These are phyloP conservation scores for Dictyostelium citrinum DNA, from an alignment of 78 protist species.

Conservation along the genomic window DNA sequence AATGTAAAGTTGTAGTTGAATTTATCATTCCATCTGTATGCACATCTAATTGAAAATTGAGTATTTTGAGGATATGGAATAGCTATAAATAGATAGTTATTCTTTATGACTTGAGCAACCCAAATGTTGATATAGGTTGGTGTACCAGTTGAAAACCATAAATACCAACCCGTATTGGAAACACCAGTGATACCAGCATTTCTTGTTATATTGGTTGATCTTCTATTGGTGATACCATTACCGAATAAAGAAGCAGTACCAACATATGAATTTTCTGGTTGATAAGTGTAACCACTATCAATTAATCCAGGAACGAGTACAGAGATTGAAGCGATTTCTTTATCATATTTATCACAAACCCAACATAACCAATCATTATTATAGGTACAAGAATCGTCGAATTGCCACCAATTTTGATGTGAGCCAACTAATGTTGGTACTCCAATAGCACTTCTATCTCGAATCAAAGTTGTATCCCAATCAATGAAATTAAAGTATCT, in stretches of 20 bases:
- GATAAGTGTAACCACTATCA: neutral
- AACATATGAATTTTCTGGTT: neutral
- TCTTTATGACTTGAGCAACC: slow-evolving; percentile 3
- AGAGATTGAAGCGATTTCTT: neutral
- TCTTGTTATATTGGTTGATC: neutral
- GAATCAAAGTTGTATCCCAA: slow-evolving; percentile 32
- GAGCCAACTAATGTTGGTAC: slow-evolving; percentile 44
- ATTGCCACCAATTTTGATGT: slow-evolving; percentile 68
- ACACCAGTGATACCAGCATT: slow-evolving; percentile 60
- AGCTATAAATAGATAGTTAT: neutral
- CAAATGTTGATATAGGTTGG: neutral
- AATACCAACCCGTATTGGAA: slow-evolving; percentile 44
- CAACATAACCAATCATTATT: neutral
- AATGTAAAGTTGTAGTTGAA: neutral
- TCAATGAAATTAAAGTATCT: slow-evolving; percentile 71
- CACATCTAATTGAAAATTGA: neutral
- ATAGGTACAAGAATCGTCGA: neutral
- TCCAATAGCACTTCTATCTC: neutral
- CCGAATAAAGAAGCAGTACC: slow-evolving; percentile 23
- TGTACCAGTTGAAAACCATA: neutral
- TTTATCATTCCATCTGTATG: neutral
- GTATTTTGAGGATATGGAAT: slow-evolving; percentile 19
- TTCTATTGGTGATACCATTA: slow-evolving; percentile 16
- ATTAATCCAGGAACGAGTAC: neutral
- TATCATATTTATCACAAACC: slow-evolving; percentile 12